phyloP scores from a whole-genome alignment of 2,329 filamentous ascomycete genomes.

The Paraconiothyrium sp. region DNA sequence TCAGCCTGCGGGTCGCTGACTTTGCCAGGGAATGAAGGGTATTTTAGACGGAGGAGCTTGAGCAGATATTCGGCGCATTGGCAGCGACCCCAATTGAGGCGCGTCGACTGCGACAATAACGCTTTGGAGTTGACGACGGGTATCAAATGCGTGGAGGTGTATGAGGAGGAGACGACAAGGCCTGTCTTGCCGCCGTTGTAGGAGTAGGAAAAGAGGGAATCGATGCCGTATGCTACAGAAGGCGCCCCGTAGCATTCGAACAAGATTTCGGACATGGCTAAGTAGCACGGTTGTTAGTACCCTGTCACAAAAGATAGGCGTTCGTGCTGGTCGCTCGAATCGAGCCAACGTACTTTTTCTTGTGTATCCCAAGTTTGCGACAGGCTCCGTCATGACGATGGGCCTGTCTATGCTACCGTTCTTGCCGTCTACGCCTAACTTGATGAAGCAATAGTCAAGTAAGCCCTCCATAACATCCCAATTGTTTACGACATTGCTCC shows the following conservation, averaged over 20 bases:
- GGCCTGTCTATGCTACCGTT: slow-evolving; percentile 82
- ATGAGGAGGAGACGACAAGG: slow-evolving; percentile 88
- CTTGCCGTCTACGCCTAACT: slow-evolving; percentile 82
- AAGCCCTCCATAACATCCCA: slow-evolving; percentile 98
- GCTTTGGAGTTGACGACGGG: slow-evolving; percentile 89
- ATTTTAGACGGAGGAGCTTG: slow-evolving; percentile 90
- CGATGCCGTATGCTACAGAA: slow-evolving; percentile 91
- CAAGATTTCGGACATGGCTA: slow-evolving; percentile 95
- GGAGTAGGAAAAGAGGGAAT: slow-evolving; percentile 94
- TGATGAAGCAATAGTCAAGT: slow-evolving; percentile 93
- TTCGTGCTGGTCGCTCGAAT: background rate
- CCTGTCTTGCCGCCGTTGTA: slow-evolving; percentile 91
- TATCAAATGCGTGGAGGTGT: slow-evolving; percentile 94
- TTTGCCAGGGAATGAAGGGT: slow-evolving; percentile 87
- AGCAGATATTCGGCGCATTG: slow-evolving; percentile 91
- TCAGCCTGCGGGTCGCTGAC: slow-evolving; percentile 88
- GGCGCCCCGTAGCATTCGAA: slow-evolving; percentile 96
- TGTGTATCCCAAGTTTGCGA: slow-evolving; percentile 90
- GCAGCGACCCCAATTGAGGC: slow-evolving; percentile 93
- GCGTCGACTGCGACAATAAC: slow-evolving; percentile 82
- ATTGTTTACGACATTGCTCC: slow-evolving; percentile 91
- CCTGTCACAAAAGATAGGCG: background rate
- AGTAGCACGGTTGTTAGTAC: slow-evolving; percentile 34
- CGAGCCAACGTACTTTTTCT: slow-evolving; percentile 74
- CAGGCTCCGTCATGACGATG: slow-evolving; percentile 93